A percentile compares a stretch with the other conserved stretches of the same genome.
Conservation (phyloP, 164 flowering plant genomes). For the Vitis cinerea region DNA sequence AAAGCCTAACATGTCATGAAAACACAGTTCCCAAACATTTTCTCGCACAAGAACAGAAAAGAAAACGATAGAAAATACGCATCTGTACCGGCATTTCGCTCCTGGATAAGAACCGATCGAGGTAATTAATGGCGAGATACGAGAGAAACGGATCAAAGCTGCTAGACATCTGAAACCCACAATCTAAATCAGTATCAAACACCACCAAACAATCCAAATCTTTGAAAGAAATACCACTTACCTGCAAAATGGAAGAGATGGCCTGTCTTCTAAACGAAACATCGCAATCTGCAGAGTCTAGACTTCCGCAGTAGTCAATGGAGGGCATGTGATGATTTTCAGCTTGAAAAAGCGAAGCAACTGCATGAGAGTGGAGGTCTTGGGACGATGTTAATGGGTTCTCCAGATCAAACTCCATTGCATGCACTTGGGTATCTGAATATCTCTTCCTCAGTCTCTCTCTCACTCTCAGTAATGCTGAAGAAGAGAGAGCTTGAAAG, state of each 20-base stretch:
- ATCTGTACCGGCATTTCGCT: slow-evolving; percentile 45
- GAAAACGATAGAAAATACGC: neutral
- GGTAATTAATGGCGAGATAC: slow-evolving; percentile 65
- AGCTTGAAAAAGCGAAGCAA: slow-evolving; percentile 36
- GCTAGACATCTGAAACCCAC: slow-evolving; percentile 23
- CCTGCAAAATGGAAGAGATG: slow-evolving; percentile 46
- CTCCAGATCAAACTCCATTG: slow-evolving; percentile 63
- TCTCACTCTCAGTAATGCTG: neutral
- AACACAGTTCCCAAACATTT: no score
- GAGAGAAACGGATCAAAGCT: slow-evolving; percentile 42
- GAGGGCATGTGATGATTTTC: slow-evolving; percentile 69
- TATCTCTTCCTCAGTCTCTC: neutral
- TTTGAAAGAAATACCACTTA: slow-evolving; percentile 2
- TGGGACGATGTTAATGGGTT: slow-evolving; percentile 41
- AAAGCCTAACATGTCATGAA: neutral
- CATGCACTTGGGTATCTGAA: neutral
- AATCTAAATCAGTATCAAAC: neutral
- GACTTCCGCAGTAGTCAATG: slow-evolving; percentile 10
- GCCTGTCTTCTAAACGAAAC: slow-evolving; percentile 33
- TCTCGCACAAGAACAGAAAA: no score
- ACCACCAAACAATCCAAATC: neutral
- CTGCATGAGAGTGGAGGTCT: slow-evolving; percentile 21
- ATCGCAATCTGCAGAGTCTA: slow-evolving; percentile 17
- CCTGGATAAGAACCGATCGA: slow-evolving; percentile 63
- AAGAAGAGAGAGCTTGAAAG: neutral